phyloP scores from a whole-genome alignment of 768 basidiomycete genomes.

The Tricholoma sp. region DNA sequence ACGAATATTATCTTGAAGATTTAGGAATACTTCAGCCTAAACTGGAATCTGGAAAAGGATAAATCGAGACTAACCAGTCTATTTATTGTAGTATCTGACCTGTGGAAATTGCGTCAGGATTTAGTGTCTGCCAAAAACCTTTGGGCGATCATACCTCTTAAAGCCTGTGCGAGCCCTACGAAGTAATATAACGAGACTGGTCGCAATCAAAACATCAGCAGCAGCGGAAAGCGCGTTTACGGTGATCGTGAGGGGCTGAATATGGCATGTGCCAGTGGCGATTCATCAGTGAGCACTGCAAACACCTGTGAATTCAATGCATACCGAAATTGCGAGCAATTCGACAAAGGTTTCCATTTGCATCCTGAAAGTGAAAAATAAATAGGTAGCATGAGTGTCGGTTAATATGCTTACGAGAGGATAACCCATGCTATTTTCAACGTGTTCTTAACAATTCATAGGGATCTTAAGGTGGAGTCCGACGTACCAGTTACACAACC shows the following conservation, averaged over 20 bases:
- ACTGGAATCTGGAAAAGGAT: too few relatives aligned
- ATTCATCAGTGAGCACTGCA: neutral
- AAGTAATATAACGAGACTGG: constrained; percentile 39
- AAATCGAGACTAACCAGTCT: constrained; percentile 6
- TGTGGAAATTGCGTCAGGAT: neutral
- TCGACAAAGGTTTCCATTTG: constrained; percentile 25
- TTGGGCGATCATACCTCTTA: constrained; percentile 28
- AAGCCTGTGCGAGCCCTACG: constrained; percentile 48
- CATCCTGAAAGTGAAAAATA: too few relatives aligned
- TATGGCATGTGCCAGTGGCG: neutral
- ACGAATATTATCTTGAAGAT: too few relatives aligned
- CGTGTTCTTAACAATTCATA: too few relatives aligned
- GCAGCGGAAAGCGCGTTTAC: constrained; percentile 47
- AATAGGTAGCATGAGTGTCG: neutral
- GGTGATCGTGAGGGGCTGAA: constrained; percentile 40
- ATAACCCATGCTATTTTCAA: too few relatives aligned
- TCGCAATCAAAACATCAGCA: constrained; percentile 46
- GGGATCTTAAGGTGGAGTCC: too few relatives aligned
- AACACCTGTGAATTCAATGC: constrained; percentile 4
- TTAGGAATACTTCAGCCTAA: too few relatives aligned
- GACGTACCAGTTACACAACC: too few relatives aligned
- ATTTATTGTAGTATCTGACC: constrained; percentile 19
- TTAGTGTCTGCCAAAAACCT: neutral
- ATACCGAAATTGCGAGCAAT: constrained; percentile 31
- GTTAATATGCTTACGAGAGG: too few relatives aligned